phyloP scores from a whole-genome alignment of 208 protist genomes.

The Endotrypanum monterogeii region DNA sequence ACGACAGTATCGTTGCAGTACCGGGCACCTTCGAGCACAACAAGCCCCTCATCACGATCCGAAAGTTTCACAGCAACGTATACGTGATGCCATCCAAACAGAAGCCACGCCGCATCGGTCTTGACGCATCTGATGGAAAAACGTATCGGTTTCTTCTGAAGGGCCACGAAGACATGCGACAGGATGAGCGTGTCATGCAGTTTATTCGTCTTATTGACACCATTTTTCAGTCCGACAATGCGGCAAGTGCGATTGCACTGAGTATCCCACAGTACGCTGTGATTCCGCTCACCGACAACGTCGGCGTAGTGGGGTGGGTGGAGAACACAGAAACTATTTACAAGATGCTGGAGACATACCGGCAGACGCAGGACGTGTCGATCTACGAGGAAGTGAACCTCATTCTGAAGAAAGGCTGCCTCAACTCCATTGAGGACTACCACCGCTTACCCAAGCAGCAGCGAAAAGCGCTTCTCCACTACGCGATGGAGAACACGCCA shows the following conservation, averaged over 20 bases:
- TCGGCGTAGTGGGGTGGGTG: slow-evolving; percentile 99
- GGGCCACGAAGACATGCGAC: slow-evolving; percentile 97
- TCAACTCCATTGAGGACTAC: slow-evolving; percentile 86
- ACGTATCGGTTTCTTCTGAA: slow-evolving; percentile 99
- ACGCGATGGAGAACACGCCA: slow-evolving; percentile 94
- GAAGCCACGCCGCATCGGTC: slow-evolving; percentile 97
- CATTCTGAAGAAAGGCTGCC: slow-evolving; percentile 68
- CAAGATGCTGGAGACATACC: slow-evolving; percentile 87
- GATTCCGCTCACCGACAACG: slow-evolving; percentile 99
- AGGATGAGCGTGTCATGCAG: slow-evolving; percentile 99
- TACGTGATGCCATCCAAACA: slow-evolving; percentile 99
- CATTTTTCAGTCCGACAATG: slow-evolving; percentile 93
- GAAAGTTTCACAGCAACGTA: slow-evolving; percentile 92
- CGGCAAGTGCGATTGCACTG: slow-evolving; percentile 85
- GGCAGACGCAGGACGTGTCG: slow-evolving; percentile 65
- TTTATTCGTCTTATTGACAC: slow-evolving; percentile 99
- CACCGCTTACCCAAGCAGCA: slow-evolving; percentile 76
- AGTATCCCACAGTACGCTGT: slow-evolving; percentile 97
- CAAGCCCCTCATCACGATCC: slow-evolving; percentile 94
- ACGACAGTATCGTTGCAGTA: slow-evolving; percentile 96
- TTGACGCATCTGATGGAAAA: slow-evolving; percentile 95
- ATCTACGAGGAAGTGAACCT: slow-evolving; percentile 90
- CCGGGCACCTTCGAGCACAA: slow-evolving; percentile 96
- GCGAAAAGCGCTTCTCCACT: slow-evolving; percentile 88
- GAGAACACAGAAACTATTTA: slow-evolving; percentile 97